phyloP scores from a whole-genome alignment of 2,329 filamentous ascomycete genomes.

The Dryadomyces quercus-mongolicae region DNA sequence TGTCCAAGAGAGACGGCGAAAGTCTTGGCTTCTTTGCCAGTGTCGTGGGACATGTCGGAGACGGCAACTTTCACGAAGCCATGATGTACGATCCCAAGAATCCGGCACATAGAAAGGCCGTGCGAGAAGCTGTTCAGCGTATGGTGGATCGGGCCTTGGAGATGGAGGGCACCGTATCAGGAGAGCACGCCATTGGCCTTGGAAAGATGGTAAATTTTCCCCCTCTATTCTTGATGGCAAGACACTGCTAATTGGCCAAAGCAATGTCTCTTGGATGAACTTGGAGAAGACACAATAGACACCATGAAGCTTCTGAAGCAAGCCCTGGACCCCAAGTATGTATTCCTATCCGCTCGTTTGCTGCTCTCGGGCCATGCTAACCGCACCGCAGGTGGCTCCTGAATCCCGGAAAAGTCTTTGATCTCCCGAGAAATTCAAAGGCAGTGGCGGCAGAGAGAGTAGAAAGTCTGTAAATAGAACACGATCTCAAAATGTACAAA shows the following conservation, averaged over 20 bases:
- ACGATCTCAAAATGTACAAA: too few species aligned
- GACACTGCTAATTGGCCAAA: constrained; percentile 3
- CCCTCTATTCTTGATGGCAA: neutral
- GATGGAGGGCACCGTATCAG: constrained; percentile 60
- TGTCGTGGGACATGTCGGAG: constrained; percentile 63
- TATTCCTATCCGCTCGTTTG: too few species aligned
- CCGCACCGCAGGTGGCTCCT: constrained; percentile 36
- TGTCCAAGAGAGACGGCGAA: neutral
- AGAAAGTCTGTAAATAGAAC: neutral
- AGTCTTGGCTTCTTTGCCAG: constrained; percentile 35
- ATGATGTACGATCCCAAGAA: constrained; percentile 19
- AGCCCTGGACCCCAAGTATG: constrained; percentile 42
- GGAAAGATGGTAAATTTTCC: constrained; percentile 34
- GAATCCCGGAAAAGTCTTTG: constrained; percentile 60
- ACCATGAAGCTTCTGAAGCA: constrained; percentile 56
- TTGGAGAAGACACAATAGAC: constrained; percentile 49
- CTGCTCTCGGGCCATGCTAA: too few species aligned
- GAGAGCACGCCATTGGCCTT: constrained; percentile 59
- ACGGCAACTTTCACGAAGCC: constrained; percentile 56
- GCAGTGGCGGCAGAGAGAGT: neutral
- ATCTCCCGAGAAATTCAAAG: constrained; percentile 16
- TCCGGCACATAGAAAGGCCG: constrained; percentile 39
- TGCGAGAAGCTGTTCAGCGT: constrained; percentile 48
- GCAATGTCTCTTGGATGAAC: constrained; percentile 46
- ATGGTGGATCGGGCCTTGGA: constrained; percentile 61